These are phyloP conservation scores for Amanita jacksonii DNA, from an alignment of 768 basidiomycete species.

Conservation along the genomic window DNA sequence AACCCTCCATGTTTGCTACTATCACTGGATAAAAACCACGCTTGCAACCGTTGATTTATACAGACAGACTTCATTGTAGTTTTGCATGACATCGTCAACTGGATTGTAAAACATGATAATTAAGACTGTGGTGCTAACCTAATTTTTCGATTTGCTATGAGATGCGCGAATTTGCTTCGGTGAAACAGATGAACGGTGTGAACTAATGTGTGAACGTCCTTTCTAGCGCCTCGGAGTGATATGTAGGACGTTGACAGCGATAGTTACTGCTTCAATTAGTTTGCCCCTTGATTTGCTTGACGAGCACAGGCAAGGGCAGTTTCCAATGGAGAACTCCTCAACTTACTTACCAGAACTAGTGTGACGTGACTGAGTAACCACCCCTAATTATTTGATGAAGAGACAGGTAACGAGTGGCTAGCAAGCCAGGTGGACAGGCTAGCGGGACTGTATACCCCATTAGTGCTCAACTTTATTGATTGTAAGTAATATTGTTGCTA, in stretches of 20 bases:
- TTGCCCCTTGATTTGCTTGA: not conserved
- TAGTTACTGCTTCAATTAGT: not conserved
- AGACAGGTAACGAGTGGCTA: too few relatives aligned
- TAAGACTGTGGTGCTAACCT: not conserved
- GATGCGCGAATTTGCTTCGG: slow-evolving; percentile 1
- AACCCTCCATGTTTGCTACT: slow-evolving; percentile 19
- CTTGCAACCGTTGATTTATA: not conserved
- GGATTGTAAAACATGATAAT: not conserved
- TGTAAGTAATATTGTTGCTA: too few relatives aligned
- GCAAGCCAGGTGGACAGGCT: too few relatives aligned
- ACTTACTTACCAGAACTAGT: slow-evolving; percentile 8
- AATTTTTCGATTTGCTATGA: not conserved
- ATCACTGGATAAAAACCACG: not conserved
- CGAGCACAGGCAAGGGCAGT: not conserved
- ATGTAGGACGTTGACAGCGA: not conserved
- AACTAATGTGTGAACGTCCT: not conserved
- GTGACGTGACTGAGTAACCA: slow-evolving; percentile 8
- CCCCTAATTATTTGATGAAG: too few relatives aligned
- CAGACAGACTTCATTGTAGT: not conserved
- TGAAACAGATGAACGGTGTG: slow-evolving; percentile 4
- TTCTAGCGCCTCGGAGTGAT: not conserved
- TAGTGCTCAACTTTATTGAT: too few relatives aligned
- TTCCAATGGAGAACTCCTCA: slow-evolving; percentile 5
- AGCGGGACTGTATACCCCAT: too few relatives aligned
- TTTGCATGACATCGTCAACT: not conserved